These are phyloP conservation scores for Ichthyophonus hoferi DNA, from an alignment of 208 protist species.

Conservation along the genomic window DNA sequence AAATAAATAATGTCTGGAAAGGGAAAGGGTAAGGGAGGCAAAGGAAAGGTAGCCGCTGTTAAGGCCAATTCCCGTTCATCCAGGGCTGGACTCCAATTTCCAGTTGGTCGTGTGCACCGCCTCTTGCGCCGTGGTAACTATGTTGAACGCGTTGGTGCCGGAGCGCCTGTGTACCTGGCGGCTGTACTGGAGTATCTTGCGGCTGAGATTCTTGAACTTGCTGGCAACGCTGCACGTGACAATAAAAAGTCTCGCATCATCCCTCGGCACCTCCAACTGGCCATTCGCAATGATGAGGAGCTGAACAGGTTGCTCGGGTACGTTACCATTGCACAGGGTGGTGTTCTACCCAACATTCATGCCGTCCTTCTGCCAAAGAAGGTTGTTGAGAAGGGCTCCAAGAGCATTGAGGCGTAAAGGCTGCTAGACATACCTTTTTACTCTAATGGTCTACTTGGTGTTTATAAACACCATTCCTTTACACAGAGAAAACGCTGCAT, in stretches of 20 bases:
- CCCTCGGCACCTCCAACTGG: slow-evolving; percentile 82
- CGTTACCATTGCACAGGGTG: slow-evolving; percentile 83
- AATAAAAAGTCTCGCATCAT: slow-evolving; percentile 82
- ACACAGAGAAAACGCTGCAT: no score
- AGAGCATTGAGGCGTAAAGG: no score
- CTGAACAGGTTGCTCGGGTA: slow-evolving; percentile 80
- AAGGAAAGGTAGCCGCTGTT: neutral
- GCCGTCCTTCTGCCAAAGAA: slow-evolving; percentile 74
- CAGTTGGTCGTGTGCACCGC: slow-evolving; percentile 90
- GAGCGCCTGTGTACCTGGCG: no score
- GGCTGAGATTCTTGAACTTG: no score
- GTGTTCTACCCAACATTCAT: slow-evolving; percentile 88
- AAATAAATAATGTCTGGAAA: slow-evolving; percentile 23
- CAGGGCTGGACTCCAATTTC: slow-evolving; percentile 92
- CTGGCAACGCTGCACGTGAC: no score
- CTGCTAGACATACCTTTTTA: no score
- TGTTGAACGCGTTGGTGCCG: no score
- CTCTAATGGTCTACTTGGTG: no score
- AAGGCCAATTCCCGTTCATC: slow-evolving; percentile 77
- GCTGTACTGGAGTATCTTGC: no score
- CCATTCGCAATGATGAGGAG: slow-evolving; percentile 84
- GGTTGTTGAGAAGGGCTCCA: no score
- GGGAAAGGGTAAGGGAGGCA: slow-evolving; percentile 41
- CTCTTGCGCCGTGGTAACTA: slow-evolving; percentile 88
- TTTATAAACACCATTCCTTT: no score